Percentiles rank a stretch among this genome's conserved stretches.
phyloP scores from a whole-genome alignment of 306 rosid species.

The Pterocarpus santalinus region DNA sequence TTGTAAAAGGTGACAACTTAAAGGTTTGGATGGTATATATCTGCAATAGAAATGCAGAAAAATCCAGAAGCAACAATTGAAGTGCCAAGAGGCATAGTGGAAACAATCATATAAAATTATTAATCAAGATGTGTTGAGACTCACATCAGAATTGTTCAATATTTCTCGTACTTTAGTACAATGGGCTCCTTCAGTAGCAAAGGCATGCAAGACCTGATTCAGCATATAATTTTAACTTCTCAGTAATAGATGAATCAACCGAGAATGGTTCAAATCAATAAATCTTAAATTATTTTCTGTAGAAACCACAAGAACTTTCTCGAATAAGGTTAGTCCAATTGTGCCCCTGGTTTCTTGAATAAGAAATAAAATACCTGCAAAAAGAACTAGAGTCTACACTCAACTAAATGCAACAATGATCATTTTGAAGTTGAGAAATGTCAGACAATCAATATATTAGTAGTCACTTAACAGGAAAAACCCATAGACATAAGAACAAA shows the following conservation, averaged over 20 bases:
- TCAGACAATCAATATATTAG: slow-evolving; percentile 4
- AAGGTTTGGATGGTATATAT: not conserved
- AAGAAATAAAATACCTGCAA: not conserved
- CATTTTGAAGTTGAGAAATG: slow-evolving; percentile 25
- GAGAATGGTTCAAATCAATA: slow-evolving; percentile 20
- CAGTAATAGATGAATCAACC: slow-evolving; percentile 20
- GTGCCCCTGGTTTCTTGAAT: not conserved
- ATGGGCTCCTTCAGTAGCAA: slow-evolving; percentile 99
- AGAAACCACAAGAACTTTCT: slow-evolving; percentile 4
- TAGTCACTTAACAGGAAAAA: not conserved
- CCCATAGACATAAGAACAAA: not conserved
- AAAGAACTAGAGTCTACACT: slow-evolving; percentile 30
- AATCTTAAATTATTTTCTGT: slow-evolving; percentile 8
- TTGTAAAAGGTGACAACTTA: slow-evolving; percentile 4
- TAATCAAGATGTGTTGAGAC: slow-evolving; percentile 37
- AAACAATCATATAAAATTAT: slow-evolving; percentile 8
- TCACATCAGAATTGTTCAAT: slow-evolving; percentile 89
- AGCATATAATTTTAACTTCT: slow-evolving; percentile 32
- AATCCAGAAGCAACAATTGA: not conserved
- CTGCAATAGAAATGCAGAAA: slow-evolving; percentile 11
- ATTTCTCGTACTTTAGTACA: slow-evolving; percentile 95
- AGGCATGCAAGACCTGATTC: slow-evolving; percentile 95
- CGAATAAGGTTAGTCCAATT: not conserved
- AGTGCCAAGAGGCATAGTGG: slow-evolving; percentile 18
- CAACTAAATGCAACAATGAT: not conserved